phyloP scores from a whole-genome alignment of 2,329 filamentous ascomycete genomes.

The Fusarium sulawesiense region DNA sequence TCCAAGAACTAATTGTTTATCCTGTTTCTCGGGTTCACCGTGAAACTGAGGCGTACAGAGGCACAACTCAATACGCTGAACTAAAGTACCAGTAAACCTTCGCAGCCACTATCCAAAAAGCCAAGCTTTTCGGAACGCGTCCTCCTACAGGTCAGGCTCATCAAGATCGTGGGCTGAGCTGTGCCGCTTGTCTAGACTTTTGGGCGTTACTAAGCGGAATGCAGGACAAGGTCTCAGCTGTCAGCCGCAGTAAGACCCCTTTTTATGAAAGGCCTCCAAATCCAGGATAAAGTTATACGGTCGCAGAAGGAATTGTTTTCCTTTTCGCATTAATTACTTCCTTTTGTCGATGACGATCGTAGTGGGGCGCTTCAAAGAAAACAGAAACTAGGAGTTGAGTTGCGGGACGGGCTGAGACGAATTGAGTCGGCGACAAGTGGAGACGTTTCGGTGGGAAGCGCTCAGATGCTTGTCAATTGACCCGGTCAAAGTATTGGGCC shows the following conservation, averaged over 20 bases:
- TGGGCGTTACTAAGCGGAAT: conserved; percentile 12
- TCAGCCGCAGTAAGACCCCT: conserved; percentile 1
- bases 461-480: conserved; percentile 7
- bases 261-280: background rate
- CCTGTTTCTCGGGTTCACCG: conserved; percentile 3
- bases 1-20: background rate
- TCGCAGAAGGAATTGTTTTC: background rate
- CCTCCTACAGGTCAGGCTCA: background rate
- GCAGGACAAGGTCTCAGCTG: conserved; percentile 14
- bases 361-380: conserved; percentile 16
- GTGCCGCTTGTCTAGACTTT: conserved; percentile 30
- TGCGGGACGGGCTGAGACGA: conserved; percentile 33
- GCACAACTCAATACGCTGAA: conserved; percentile 6
- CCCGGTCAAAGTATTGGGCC: conserved; percentile 16
- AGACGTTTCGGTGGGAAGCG: conserved; percentile 29
- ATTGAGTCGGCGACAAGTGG: conserved; percentile 36
- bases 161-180: conserved; percentile 17
- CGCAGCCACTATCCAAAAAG: conserved; percentile 27
- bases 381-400: conserved; percentile 24
- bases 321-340: conserved; percentile 10
- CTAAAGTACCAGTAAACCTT: background rate
- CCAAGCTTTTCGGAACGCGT: conserved; percentile 16
- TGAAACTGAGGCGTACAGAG: conserved; percentile 4
- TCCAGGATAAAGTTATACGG: background rate
- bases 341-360: conserved; percentile 10